Percentiles rank a stretch among this genome's conserved stretches.
Evolutionary conservation across 1,284 basidiomycete species (phyloP).

Genomic region (Boletellus deceptivus): DNA sequence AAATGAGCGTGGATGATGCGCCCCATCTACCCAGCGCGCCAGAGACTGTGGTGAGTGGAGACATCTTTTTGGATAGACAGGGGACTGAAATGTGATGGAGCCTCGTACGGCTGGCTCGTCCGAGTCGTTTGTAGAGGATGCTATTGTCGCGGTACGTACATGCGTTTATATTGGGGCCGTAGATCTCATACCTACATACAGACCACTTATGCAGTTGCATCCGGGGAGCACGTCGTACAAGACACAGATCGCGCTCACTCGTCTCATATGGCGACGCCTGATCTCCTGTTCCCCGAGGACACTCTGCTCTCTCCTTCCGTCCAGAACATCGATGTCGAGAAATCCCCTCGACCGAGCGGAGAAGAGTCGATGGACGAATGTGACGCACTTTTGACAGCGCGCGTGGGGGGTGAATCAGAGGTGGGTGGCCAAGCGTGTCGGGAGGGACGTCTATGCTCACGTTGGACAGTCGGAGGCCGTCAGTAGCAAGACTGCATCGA

Average conservation of each 20-base stretch:
- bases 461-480: constrained; percentile 6
- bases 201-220: background rate
- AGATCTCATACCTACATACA: background rate
- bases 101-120: background rate
- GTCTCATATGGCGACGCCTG: constrained; percentile 9
- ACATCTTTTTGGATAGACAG: too few species aligned
- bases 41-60: background rate
- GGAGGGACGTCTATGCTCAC: constrained; percentile 5
- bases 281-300: constrained; percentile 21
- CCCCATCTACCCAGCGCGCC: background rate
- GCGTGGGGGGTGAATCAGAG: constrained; percentile 5
- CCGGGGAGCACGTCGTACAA: background rate
- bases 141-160: constrained; percentile 4
- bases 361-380: constrained; percentile 24
- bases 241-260: too few species aligned
- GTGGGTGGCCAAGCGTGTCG: constrained; percentile 5
- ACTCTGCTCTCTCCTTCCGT: background rate
- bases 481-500: constrained; percentile 20
- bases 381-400: constrained; percentile 12
- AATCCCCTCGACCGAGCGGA: constrained; percentile 3
- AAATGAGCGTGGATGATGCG: background rate
- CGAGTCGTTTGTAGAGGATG: background rate
- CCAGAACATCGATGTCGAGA: background rate
- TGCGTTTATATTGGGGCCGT: too few species aligned
- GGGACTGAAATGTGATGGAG: too few species aligned